A percentile compares a stretch with the other conserved stretches of the same genome.
These are phyloP conservation scores for Trametes meyenii DNA, from an alignment of 768 basidiomycete genomes.

Conservation along the genomic window DNA sequence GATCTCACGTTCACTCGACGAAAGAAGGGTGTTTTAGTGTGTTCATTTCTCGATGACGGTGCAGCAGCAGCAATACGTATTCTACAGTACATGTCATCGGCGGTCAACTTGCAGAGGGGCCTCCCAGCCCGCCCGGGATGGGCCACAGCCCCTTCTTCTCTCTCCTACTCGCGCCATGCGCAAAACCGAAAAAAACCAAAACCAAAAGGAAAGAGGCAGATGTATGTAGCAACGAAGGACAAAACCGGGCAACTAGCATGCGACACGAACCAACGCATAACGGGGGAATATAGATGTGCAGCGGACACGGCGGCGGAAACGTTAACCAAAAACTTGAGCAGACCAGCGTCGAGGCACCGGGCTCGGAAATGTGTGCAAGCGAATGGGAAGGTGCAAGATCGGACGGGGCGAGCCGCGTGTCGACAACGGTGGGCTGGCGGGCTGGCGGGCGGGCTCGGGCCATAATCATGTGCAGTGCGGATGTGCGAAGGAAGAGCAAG, in stretches of 20 bases:
- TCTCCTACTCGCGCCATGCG: neutral
- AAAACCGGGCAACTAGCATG: no score
- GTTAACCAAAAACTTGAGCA: neutral
- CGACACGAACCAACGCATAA: no score
- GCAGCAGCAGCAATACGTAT: slow-evolving; percentile 5
- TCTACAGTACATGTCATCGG: slow-evolving; percentile 17
- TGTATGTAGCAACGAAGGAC: neutral
- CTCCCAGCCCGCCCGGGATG: neutral
- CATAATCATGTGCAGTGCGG: neutral
- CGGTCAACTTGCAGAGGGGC: neutral
- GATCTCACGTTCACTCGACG: neutral
- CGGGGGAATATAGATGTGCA: neutral
- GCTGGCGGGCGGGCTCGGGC: slow-evolving; percentile 2
- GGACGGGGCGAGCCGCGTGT: neutral
- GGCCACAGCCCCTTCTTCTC: neutral
- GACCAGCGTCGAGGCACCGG: neutral
- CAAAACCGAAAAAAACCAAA: neutral
- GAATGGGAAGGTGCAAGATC: slow-evolving; percentile 13
- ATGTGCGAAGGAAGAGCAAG: neutral
- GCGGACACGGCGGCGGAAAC: no score
- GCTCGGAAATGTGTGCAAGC: slow-evolving; percentile 1
- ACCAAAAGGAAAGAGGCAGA: neutral
- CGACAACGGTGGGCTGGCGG: neutral
- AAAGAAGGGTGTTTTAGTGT: neutral
- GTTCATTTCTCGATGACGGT: slow-evolving; percentile 14